A percentile compares a stretch with the other conserved stretches of the same genome.
These are phyloP conservation scores for Flaveria robusta DNA, from an alignment of 129 eudicot genomes.

Conservation along the genomic window DNA sequence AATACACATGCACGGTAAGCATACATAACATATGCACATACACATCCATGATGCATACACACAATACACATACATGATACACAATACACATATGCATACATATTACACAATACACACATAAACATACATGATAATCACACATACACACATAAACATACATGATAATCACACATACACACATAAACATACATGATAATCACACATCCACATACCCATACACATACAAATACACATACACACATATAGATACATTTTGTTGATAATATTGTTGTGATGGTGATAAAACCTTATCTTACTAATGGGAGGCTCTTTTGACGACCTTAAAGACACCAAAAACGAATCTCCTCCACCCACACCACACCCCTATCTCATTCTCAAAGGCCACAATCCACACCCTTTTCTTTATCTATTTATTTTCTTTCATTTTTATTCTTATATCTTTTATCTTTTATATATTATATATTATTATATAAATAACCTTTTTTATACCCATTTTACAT, in stretches of 20 bases:
- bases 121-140: no score
- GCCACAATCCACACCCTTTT: constrained; percentile 37
- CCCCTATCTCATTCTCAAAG: constrained; percentile 81
- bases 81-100: no score
- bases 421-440: no score
- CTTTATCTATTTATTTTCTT: not conserved
- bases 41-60: not conserved
- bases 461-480: constrained; percentile 21
- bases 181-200: not conserved
- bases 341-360: constrained; percentile 66
- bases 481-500: constrained; percentile 23
- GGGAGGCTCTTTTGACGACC: constrained; percentile 45
- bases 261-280: constrained; percentile 18
- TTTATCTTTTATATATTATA: no score
- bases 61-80: not conserved
- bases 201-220: not conserved
- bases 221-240: not conserved
- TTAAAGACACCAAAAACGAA: constrained; percentile 33
- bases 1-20: not conserved
- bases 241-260: not conserved
- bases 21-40: not conserved
- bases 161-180: not conserved
- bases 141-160: not conserved
- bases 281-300: constrained; percentile 52
- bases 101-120: no score